Percentiles rank a stretch among this genome's conserved stretches.
Evolutionary conservation across 2,329 filamentous ascomycete species (phyloP).

Genomic region (Westerdykella aurantiaca): DNA sequence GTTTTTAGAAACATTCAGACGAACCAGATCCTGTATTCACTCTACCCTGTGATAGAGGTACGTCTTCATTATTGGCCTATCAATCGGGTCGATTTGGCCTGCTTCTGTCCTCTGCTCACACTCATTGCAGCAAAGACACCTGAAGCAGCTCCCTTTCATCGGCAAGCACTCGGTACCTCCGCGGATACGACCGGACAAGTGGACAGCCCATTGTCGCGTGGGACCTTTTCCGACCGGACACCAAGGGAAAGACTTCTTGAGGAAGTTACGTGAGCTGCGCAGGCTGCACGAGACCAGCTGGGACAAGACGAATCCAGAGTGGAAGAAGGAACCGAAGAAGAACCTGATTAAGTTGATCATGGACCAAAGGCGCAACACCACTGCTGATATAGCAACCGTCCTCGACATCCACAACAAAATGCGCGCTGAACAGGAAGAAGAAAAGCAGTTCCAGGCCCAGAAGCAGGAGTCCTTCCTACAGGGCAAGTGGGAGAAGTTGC

Average conservation of each 20-base stretch:
- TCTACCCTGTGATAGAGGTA: slow-evolving; percentile 53
- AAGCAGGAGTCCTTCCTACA: slow-evolving; percentile 8
- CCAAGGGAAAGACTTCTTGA: slow-evolving; percentile 51
- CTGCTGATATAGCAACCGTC: slow-evolving; percentile 56
- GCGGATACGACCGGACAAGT: slow-evolving; percentile 56
- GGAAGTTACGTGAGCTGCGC: slow-evolving; percentile 56
- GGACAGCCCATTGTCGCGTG: slow-evolving; percentile 55
- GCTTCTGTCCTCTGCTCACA: neutral
- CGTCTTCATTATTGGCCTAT: slow-evolving; percentile 9
- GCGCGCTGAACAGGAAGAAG: slow-evolving; percentile 15
- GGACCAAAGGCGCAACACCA: slow-evolving; percentile 59
- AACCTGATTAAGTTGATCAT: slow-evolving; percentile 51
- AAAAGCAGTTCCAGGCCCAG: slow-evolving; percentile 14
- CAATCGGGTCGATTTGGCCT: neutral
- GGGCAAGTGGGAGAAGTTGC: slow-evolving; percentile 7
- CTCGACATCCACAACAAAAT: slow-evolving; percentile 44
- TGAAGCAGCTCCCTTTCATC: slow-evolving; percentile 56
- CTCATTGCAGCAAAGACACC: slow-evolving; percentile 42
- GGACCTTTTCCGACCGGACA: slow-evolving; percentile 46
- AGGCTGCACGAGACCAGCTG: slow-evolving; percentile 53
- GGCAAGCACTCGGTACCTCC: slow-evolving; percentile 59
- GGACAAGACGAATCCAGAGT: slow-evolving; percentile 39
- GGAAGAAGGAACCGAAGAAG: slow-evolving; percentile 43
- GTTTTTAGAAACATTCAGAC: slow-evolving; percentile 57
- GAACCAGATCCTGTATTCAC: slow-evolving; percentile 60